Evolutionary conservation across 208 protist genomes (phyloP), one percentile per base, ranked within the genome.

Genomic region (Wallacemonas sp.): DNA sequence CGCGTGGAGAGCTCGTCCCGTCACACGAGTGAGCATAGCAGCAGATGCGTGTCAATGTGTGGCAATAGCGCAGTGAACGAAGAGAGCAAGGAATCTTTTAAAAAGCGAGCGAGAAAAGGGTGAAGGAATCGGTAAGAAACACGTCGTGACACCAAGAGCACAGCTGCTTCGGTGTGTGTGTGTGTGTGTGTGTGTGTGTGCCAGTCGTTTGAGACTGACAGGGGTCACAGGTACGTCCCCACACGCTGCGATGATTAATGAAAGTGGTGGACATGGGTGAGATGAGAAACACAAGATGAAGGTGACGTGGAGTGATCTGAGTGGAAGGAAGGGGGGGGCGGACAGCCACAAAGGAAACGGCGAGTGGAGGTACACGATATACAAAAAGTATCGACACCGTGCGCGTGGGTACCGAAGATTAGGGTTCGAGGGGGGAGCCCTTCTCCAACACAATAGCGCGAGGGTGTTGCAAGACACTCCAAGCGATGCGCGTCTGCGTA

Each of bases 171-270:
- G 29, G 22, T 58, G 33, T 61, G 19, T 45, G 27, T 54, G 24
- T 62, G 55, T 62, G 33, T 50, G 27, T 70, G 37, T 54, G 12
- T 41, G 19, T 58, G 39, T 24, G 21, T 69, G 38, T 71, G 59
- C 42, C 21, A 53, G 21, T 32, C 15, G 12, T 22, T 24, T 30
- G 17, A 26, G 22, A 32, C 21, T 30, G 10, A 59, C 58, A 27
- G 13, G 39, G 64, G 55, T 66, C 34, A 42, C 48, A 59, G 44
- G 37, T 37, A 50, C 58, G 22, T 29, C 5, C 37, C 24, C 29
- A 55, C n/a, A n/a, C n/a, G n/a, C n/a, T n/a, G n/a, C n/a, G n/a
- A n/a, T n/a, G n/a, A n/a, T n/a, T n/a, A n/a, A n/a, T n/a, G n/a
- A n/a, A n/a, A n/a, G n/a, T n/a, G n/a, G n/a, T n/a, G 26, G 17